These are phyloP conservation scores for Sclerotinia borealis DNA, from an alignment of 2,329 filamentous ascomycete genomes.

Conservation along the genomic window DNA sequence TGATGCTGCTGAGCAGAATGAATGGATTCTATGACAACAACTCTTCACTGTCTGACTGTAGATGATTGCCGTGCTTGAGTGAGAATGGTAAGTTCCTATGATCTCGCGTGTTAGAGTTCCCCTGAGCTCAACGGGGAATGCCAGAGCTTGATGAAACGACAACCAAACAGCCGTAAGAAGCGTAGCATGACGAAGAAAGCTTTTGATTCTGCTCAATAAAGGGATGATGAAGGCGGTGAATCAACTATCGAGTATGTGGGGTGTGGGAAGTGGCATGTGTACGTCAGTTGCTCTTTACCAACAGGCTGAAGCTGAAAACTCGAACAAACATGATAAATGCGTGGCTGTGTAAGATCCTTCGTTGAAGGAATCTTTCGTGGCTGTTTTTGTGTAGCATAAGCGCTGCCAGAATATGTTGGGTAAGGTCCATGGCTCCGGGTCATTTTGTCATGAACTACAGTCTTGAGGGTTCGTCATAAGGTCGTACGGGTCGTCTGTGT, in stretches of 20 bases:
- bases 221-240: not conserved
- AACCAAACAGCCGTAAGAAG: not conserved
- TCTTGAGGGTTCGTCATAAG: not conserved
- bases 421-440: not conserved
- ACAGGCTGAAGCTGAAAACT: not conserved
- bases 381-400: not conserved
- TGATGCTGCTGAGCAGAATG: not conserved
- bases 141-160: not conserved
- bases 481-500: not conserved
- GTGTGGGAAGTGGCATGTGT: not conserved
- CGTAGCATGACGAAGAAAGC: not conserved
- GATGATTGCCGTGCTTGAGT: not conserved
- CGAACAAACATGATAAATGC: not conserved
- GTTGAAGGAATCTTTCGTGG: not conserved
- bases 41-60: not conserved
- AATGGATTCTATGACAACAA: not conserved
- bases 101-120: not conserved
- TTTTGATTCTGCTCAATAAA: not conserved
- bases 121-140: not conserved
- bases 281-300: not conserved
- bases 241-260: not conserved
- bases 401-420: not conserved
- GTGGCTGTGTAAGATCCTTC: not conserved
- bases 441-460: not conserved
- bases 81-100: not conserved